Evolutionary conservation across 1,284 basidiomycete genomes (phyloP).

Genomic region (Cutaneotrichosporon dermatis): DNA sequence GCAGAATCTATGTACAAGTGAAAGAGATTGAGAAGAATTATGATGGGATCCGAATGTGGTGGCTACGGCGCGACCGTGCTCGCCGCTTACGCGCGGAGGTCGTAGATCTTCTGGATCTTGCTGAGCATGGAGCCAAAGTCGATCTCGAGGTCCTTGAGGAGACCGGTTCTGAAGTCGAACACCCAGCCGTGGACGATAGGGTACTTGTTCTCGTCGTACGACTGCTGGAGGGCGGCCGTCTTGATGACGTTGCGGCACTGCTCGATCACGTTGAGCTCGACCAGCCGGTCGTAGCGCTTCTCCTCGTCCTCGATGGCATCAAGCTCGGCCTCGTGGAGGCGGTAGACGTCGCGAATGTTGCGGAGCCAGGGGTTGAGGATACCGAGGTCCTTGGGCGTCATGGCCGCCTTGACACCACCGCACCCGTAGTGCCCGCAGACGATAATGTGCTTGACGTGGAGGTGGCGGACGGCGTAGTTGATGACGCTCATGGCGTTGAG

Average conservation of each 20-base stretch:
- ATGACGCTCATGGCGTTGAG: constrained; percentile 19
- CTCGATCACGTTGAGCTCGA: constrained; percentile 22
- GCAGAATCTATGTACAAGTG: too few species aligned
- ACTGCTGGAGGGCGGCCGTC: constrained; percentile 18
- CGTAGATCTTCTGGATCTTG: constrained; percentile 24
- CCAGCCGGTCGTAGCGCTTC: constrained; percentile 18
- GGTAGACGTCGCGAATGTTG: constrained; percentile 22
- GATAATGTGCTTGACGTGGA: constrained; percentile 23
- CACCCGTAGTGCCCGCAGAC: constrained; percentile 24
- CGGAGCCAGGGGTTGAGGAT: constrained; percentile 23
- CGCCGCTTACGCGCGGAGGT: constrained; percentile 9
- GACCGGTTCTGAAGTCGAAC: constrained; percentile 17
- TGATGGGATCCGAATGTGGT: too few species aligned
- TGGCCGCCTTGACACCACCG: constrained; percentile 20
- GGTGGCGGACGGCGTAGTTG: constrained; percentile 21
- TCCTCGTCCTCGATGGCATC: constrained; percentile 7
- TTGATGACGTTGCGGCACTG: constrained; percentile 24
- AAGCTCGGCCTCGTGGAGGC: constrained; percentile 20
- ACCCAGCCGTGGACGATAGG: constrained; percentile 23
- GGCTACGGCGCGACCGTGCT: too few species aligned
- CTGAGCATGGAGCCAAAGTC: constrained; percentile 9
- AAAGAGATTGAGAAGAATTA: too few species aligned
- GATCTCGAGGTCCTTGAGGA: constrained; percentile 22
- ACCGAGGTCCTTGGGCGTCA: constrained; percentile 21
- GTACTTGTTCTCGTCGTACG: constrained; percentile 14